A percentile compares a stretch with the other conserved stretches of the same genome.
Evolutionary conservation across 192 early-diverging fungal genomes (phyloP).

Genomic region (Mortierella claussenii): DNA sequence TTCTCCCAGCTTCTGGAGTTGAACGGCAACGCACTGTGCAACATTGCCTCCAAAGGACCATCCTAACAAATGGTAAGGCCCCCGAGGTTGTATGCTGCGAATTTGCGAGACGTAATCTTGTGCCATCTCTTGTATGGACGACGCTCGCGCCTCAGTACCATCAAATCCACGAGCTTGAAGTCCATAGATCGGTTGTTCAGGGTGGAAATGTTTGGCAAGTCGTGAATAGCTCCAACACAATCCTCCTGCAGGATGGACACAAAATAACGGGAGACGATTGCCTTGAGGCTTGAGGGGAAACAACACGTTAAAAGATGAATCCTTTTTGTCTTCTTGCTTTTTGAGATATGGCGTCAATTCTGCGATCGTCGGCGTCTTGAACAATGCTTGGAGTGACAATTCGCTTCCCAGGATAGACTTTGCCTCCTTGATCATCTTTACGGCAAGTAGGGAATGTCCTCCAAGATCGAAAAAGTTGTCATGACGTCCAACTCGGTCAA

Average conservation of each 20-base stretch:
- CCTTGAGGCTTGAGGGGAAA: slow-evolving; percentile 30
- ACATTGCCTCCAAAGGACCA: background rate
- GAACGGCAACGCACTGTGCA: background rate
- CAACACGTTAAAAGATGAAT: background rate
- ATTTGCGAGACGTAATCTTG: slow-evolving; percentile 4
- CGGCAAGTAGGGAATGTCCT: slow-evolving; percentile 22
- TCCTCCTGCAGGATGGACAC: slow-evolving; percentile 29
- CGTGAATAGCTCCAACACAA: slow-evolving; percentile 14
- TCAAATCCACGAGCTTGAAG: slow-evolving; percentile 26
- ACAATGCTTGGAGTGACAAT: background rate
- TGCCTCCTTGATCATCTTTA: slow-evolving; percentile 6
- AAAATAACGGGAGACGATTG: slow-evolving; percentile 15
- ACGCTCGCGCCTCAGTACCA: background rate
- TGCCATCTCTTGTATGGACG: slow-evolving; percentile 15
- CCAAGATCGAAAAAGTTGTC: slow-evolving; percentile 20
- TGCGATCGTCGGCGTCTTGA: slow-evolving; percentile 23
- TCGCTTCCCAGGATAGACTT: slow-evolving; percentile 3
- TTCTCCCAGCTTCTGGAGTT: background rate
- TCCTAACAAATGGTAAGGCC: background rate
- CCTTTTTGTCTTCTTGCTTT: background rate
- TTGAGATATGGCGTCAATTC: background rate
- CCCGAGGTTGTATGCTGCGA: background rate
- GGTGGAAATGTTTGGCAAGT: slow-evolving; percentile 9
- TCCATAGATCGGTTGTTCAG: slow-evolving; percentile 33
- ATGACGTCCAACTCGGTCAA: slow-evolving; percentile 7